Evolutionary conservation across 345 rosid genomes (phyloP).

Genomic region (Heritiera fomes): DNA sequence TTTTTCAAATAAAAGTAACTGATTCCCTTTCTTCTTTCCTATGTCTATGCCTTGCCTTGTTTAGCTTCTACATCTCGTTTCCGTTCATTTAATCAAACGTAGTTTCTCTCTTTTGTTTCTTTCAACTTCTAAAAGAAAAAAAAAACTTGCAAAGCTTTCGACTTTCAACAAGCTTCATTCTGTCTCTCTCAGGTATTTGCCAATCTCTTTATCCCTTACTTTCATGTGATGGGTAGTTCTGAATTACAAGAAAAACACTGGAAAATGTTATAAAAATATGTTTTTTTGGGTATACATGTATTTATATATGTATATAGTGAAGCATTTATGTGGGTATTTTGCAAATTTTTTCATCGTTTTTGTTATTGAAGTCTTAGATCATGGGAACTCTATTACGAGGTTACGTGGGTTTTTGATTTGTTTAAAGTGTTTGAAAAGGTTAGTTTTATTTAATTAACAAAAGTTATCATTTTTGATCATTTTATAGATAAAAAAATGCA

Average conservation of each 20-base stretch:
- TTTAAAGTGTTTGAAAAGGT: background rate
- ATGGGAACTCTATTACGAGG: background rate
- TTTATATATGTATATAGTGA: background rate
- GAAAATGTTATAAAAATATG: background rate
- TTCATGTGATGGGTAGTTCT: constrained; percentile 4
- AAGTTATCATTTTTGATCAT: background rate
- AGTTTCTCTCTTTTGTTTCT: background rate
- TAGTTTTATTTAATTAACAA: background rate
- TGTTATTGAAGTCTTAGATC: background rate
- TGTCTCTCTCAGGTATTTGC: background rate
- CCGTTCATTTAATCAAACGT: background rate
- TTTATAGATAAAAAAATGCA: background rate
- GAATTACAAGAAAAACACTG: background rate
- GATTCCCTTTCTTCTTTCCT: background rate
- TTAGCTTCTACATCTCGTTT: background rate
- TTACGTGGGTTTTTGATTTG: background rate
- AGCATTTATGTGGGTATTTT: background rate
- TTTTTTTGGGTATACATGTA: background rate
- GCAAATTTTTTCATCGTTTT: no score
- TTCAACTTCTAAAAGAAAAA: background rate
- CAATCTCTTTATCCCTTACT: background rate
- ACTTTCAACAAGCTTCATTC: background rate
- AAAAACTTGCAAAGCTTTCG: background rate
- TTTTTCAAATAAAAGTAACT: background rate
- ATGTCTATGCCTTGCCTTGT: background rate